Base-by-base conservation (phyloP, 176 grass and related monocot species). In the Leersia perrieri region DNA sequence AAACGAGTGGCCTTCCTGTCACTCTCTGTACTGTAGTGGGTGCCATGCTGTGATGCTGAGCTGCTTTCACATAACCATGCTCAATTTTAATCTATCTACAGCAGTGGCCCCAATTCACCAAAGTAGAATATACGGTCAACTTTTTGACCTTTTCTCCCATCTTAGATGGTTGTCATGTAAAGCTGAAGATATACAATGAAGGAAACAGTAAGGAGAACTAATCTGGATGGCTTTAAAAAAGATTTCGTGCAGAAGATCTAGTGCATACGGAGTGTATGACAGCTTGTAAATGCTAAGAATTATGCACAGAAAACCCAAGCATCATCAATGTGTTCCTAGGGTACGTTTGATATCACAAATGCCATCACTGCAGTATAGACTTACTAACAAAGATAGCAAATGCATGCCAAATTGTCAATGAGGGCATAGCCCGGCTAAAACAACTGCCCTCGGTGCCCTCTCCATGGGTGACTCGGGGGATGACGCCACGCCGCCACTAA, bases 41-140 rank as follows among this genome's bases (percentile, higher is more conserved):
- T 36, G 51, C 61, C 74, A 80, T 70, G 75, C 32, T 13, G 40
- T 47, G 39, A 61, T 79, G 55, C 79, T 70, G n/a, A n/a, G n/a
- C n/a, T n/a, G n/a, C n/a, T 47, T 76, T 63, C 53, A 62, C 41
- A 31, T 49, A 75, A 44, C 45, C 20, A 58, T 32, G 44, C 60
- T 41, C 35, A 25, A 4, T 31, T 8, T 39, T 58, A 25, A 72
- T 33, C 3, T 68, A 16, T 41, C 60, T 71, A 58, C 53, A 58
- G 53, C 5, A 58, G n/a, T 80, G 86, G 65, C 41, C 66, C 79
- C 57, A 1, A 29, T 13, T 60, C 80, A 58, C 18, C 29, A 79
- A 83, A 73, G 68, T 13, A 73, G 80, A 60, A 88, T 88, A 67
- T 83, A 11, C 86, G 72, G 81, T 79, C 57, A 29, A 60, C 80